phyloP scores from a whole-genome alignment of 2,329 filamentous ascomycete species.

The Cladorrhinum sp. region DNA sequence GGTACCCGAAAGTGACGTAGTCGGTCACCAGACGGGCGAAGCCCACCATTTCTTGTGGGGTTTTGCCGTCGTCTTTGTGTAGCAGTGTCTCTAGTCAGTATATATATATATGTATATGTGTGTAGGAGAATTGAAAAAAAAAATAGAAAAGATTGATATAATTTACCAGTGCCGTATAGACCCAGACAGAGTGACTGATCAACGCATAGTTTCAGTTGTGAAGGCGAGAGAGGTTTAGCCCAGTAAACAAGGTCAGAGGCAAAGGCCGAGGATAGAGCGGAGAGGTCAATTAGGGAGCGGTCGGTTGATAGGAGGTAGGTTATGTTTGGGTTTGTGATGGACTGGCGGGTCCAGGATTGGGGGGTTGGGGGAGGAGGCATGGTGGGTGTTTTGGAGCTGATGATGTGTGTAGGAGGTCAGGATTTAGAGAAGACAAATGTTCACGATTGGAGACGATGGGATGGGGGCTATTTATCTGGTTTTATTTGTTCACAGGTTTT shows the following conservation, averaged over 20 bases:
- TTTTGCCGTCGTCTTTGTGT: conserved; percentile 29
- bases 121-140: not conserved
- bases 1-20: conserved; percentile 64
- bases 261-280: conserved; percentile 55
- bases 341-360: conserved; percentile 28
- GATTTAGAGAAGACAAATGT: not conserved
- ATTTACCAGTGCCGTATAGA: conserved; percentile 42
- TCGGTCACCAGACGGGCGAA: conserved; percentile 16
- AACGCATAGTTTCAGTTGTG: conserved; percentile 49
- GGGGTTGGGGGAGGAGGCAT: not conserved
- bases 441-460: no score
- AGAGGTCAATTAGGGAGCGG: conserved; percentile 50
- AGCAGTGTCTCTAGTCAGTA: no score
- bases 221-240: conserved; percentile 50
- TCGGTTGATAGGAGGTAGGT: conserved; percentile 62
- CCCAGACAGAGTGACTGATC: conserved; percentile 59
- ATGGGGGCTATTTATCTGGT: no score
- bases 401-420: no score
- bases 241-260: conserved; percentile 59
- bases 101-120: no score
- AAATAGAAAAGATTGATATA: conserved; percentile 24
- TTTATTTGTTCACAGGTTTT: not conserved
- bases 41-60: conserved; percentile 14
- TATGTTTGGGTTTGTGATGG: conserved; percentile 29
- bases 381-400: not conserved